Base-by-base conservation (phyloP, 2,329 filamentous ascomycete species). In the Gliomastix tumulicola region DNA sequence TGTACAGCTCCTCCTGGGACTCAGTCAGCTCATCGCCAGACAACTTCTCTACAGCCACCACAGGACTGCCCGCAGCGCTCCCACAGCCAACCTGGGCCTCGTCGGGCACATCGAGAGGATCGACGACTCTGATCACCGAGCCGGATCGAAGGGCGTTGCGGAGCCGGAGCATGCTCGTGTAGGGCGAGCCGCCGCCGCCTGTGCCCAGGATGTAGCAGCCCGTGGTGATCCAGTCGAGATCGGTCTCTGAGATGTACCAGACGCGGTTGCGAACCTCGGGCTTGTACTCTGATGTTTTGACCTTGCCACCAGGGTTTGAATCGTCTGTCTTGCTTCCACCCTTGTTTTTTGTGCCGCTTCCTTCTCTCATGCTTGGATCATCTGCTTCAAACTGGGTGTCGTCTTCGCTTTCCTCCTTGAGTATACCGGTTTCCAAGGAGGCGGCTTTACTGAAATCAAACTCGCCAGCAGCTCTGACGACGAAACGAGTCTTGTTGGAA, bases 151-250 rank as follows among this genome's bases (percentile, higher is more conserved):
- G 59, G 40, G 71, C 68, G 30, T 69, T 57, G 7, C 69, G 60
- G 8, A 78, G 57, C 7, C 67, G 67, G 13, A 78, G 57, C 56
- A 71, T 68, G 21, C 62, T 56, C 3, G 69, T 53, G 43, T 74
- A 75, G 2, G 74, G 71, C 4, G 64, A 69, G 3, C 76, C 75
- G 16, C 76, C 76, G 6, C 76, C 76, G 16, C 76, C 77, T 1
- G 74, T 77, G 3, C 74, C 76, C 0, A 82, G 62, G 35, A 82
- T 72, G 42, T 78, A 78, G 48, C 74, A 77, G 2, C 77, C 76
- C 7, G 63, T 71, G 1, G 71, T 56, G 22, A 81, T 71, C 59
- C 70, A 80, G 21, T 59, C 53, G 5, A 80, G 57, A 48, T 81
- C 77, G 0, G 69, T 71, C 46, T 79, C 74, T 10, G 62, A 72